Percentiles rank a stretch among this genome's conserved stretches.
Conservation (phyloP, 768 basidiomycete species). For the Phanerochaete sordida region DNA sequence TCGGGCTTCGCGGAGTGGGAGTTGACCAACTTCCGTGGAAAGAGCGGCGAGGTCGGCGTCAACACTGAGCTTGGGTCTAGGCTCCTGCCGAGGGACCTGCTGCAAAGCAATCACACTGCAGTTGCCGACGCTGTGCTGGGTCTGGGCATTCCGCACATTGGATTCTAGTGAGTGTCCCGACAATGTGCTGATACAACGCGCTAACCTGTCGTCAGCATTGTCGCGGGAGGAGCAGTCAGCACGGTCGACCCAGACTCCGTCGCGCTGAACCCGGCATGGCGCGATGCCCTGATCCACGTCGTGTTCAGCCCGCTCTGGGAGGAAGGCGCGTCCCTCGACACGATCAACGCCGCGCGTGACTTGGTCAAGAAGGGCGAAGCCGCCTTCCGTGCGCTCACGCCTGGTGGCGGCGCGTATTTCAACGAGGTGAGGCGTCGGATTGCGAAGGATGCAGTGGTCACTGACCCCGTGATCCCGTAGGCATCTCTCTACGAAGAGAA, state of each 20-base stretch:
- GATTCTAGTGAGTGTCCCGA: constrained; percentile 13
- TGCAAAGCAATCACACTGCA: constrained; percentile 13
- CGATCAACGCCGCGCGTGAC: constrained; percentile 17
- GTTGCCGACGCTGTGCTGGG: constrained; percentile 11
- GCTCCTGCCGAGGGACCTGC: constrained; percentile 18
- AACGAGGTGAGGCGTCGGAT: constrained; percentile 37
- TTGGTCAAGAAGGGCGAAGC: constrained; percentile 18
- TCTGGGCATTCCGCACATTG: constrained; percentile 1
- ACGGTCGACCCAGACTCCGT: constrained; percentile 32
- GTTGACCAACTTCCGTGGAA: constrained; percentile 2
- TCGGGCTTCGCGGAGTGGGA: constrained; percentile 15
- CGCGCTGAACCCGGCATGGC: constrained; percentile 48
- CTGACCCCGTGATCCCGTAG: constrained; percentile 25
- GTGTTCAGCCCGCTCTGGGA: constrained; percentile 19
- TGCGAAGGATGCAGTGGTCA: neutral
- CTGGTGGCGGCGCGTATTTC: constrained; percentile 38
- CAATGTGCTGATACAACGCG: neutral
- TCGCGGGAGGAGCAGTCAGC: constrained; percentile 44
- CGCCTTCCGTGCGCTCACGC: constrained; percentile 29
- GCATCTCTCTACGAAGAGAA: constrained; percentile 40
- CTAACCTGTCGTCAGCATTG: constrained; percentile 26
- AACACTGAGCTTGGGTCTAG: constrained; percentile 16
- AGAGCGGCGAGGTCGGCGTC: constrained; percentile 5
- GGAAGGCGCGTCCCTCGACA: constrained; percentile 14
- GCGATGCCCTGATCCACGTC: constrained; percentile 35